Base-by-base conservation (phyloP, 1,139 yeast species). In the Keqinozyma sinolaborantium region DNA sequence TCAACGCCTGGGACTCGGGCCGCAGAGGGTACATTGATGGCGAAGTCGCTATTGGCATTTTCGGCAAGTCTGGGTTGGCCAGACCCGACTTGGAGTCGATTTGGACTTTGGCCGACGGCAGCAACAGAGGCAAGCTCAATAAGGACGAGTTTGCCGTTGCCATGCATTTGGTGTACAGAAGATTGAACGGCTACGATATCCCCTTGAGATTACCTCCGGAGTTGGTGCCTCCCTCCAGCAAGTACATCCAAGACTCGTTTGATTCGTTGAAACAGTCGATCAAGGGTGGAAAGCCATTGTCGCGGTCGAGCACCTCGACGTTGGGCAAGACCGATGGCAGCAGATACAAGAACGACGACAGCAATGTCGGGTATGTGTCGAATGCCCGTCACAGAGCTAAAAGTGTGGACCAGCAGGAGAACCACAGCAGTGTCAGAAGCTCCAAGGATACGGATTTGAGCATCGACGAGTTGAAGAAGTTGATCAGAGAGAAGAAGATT, bases 1-100 rank as follows among this genome's bases (percentile, higher is more conserved):
- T 90, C 58, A 70, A 70, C 33, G 95, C 95, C 27, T 90, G 95
- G 88, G 97, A 90, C 54, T 66, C 77, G 13, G 53, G 68, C 20
- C 71, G 72, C 30, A 69, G 64, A 31, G 97, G 98, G 0, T 73
- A 63, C 40, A 70, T 92, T 34, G 82, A 79, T 35, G 95, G 97
- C 10, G 79, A 77, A 25, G 79, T 82, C 12, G 96, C 96, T 1
- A 87, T 92, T 33, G 78, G 78, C 39, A 82, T 92, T 24, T 88
- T 92, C 58, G 82, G 94, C 30, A 92, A 92, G 58, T 83, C 95
- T 16, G 97, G 97, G 1, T 73, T 92, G 43, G 72, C 80, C 35
- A 77, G 97, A 56, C 73, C 79, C 7, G 97, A 90, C 46, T 70
- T 92, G 40, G 97, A 90, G 55, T 70, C 80, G 24, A 86, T 92